Percentiles rank a stretch among this genome's conserved stretches.
Conservation (phyloP, 139 green algal species). For the Tetradesmus obliquus region DNA sequence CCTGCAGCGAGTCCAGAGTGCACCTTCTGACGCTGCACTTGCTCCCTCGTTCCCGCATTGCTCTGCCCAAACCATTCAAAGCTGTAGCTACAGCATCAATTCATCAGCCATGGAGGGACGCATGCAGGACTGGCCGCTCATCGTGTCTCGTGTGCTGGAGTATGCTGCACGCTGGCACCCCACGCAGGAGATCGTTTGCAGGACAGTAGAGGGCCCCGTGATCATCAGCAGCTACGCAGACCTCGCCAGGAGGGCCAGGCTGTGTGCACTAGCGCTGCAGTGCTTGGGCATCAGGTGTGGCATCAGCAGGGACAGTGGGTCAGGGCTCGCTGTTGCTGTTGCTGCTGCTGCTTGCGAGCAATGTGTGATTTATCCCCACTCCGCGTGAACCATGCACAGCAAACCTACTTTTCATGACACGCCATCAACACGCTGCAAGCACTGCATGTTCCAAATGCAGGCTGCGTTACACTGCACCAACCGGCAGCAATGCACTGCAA, state of each 20-base stretch:
- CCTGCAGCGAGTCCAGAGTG: neutral
- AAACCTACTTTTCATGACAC: neutral
- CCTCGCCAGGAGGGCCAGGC: constrained; percentile 53
- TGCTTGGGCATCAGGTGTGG: constrained; percentile 68
- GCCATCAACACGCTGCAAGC: neutral
- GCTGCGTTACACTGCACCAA: no score
- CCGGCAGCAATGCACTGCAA: no score
- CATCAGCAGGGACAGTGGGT: neutral
- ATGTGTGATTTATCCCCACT: neutral
- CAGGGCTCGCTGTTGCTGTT: neutral
- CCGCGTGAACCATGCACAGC: neutral
- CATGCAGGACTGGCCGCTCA: constrained; percentile 60
- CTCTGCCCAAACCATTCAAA: neutral
- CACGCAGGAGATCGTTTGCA: constrained; percentile 67
- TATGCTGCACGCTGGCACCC: constrained; percentile 73
- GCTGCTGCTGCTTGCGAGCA: neutral
- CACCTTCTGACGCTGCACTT: neutral
- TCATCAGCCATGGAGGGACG: constrained; percentile 46
- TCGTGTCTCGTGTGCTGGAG: constrained; percentile 63
- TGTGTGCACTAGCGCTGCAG: constrained; percentile 72
- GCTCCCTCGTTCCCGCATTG: neutral
- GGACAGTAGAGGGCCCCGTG: constrained; percentile 54
- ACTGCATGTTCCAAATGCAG: no score
- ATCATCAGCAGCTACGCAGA: constrained; percentile 69
- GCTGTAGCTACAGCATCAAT: no score